phyloP scores from a whole-genome alignment of 495 filamentous ascomycete species.

The Patellaria atrata region DNA sequence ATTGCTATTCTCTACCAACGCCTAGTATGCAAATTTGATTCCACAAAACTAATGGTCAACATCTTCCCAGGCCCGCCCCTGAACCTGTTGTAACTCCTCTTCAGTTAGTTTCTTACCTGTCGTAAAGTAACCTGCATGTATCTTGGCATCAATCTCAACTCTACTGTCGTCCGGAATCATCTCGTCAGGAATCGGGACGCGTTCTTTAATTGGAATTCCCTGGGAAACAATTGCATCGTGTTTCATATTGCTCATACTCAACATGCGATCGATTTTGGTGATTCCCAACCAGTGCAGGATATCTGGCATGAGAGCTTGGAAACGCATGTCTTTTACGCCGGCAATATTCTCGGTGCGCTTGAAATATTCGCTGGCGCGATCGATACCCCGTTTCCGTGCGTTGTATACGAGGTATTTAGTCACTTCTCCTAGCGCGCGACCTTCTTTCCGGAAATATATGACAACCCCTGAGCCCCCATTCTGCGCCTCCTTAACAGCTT shows the following conservation, averaged over 20 bases:
- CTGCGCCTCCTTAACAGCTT: conserved; percentile 93
- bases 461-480: conserved; percentile 89
- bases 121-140: conserved; percentile 90
- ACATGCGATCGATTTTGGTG: conserved; percentile 96
- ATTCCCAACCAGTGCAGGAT: conserved; percentile 98
- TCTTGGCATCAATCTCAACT: conserved; percentile 98
- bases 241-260: conserved; percentile 95
- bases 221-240: conserved; percentile 94
- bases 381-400: conserved; percentile 69
- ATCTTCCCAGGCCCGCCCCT: conserved; percentile 89
- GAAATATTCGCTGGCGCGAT: conserved; percentile 94
- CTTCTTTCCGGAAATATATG: conserved; percentile 98
- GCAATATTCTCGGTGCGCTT: conserved; percentile 93
- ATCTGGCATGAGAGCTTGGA: conserved; percentile 98
- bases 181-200: conserved; percentile 83
- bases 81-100: conserved; percentile 71
- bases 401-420: conserved; percentile 98
- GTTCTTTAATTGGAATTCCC: conserved; percentile 86
- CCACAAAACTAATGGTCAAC: too few relatives aligned
- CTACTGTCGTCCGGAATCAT: conserved; percentile 91
- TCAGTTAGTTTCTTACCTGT: conserved; percentile 79
- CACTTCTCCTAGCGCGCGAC: conserved; percentile 88
- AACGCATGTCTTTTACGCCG: conserved; percentile 95
- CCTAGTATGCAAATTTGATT: too few relatives aligned
- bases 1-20: too few relatives aligned